Base-by-base conservation (phyloP, 2,329 filamentous ascomycete genomes). In the Epichloe baconii region DNA sequence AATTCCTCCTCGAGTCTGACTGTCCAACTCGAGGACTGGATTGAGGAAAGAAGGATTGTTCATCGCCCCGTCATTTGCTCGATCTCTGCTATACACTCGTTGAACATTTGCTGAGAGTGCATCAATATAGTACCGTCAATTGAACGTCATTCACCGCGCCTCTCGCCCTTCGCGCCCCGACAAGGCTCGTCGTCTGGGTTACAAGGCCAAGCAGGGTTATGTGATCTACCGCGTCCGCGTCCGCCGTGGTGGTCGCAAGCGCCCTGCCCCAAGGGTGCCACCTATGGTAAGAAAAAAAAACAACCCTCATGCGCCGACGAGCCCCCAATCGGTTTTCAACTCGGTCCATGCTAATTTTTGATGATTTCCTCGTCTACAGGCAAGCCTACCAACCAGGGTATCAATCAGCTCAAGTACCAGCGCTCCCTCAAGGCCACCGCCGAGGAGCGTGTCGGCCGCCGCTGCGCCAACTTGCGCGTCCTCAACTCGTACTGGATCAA, bases 401-500 rank as follows among this genome's bases (percentile, higher is more conserved):
- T 98, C 67, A 98, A 98, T 85, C 93, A 98, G 83, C 89, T 98
- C 73, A 98, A 98, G 84, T 98, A 97, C 86, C 94, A 98, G 85
- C 88, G 91, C 74, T 97, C 93, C 63, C 90, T 97, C 73, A 86
- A 86, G 75, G 82, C 91, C 67, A 98, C 93, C 66, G 94, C 94
- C 67, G 94, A 98, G 82, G 93, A 98, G 86, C 93, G 93, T 86
- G 91, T 98, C 71, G 93, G 94, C 70, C 90, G 90, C 75, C 90
- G 91, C 73, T 96, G 90, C 80, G 89, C 90, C 77, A 98, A 98
- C 80, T 78, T 98, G 74, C 89, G 93, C 71, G 93, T 98, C 70
- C 86, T 98, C 70, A 98, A 98, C 87, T 97, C 91, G 59, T 98
- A 98, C 90, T 98, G 94, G 94, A 88, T 98, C 82, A 98, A 98